phyloP scores from a whole-genome alignment of 208 protist species.

The Trypanosoma vivax region DNA sequence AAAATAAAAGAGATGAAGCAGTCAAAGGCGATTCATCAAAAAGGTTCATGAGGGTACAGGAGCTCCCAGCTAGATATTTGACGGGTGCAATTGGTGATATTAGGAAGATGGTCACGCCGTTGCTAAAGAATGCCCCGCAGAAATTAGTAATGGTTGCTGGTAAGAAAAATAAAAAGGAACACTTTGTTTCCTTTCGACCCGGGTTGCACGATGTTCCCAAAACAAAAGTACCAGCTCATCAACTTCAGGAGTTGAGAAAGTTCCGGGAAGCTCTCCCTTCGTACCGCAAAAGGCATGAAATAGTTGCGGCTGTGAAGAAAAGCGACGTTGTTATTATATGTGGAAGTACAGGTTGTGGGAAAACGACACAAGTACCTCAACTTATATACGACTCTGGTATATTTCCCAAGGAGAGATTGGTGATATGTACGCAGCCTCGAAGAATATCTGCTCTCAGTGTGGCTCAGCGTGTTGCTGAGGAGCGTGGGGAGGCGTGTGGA shows the following conservation, averaged over 20 bases:
- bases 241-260: constrained; percentile 30
- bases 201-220: constrained; percentile 28
- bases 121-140: constrained; percentile 48
- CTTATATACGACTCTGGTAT: constrained; percentile 62
- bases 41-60: constrained; percentile 74
- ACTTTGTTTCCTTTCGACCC: constrained; percentile 33
- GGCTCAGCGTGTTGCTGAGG: constrained; percentile 79
- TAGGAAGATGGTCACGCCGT: constrained; percentile 17
- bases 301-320: constrained; percentile 46
- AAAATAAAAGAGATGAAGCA: no score
- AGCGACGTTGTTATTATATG: constrained; percentile 84
- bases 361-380: constrained; percentile 95
- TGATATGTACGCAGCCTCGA: constrained; percentile 88
- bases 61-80: constrained; percentile 39
- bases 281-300: constrained; percentile 36
- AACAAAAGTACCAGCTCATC: constrained; percentile 2
- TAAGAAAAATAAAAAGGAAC: no score
- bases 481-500: constrained; percentile 78
- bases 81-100: constrained; percentile 24
- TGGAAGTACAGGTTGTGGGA: constrained; percentile 97
- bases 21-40: constrained; percentile 56
- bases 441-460: constrained; percentile 89
- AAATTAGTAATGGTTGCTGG: no score
- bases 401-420: constrained; percentile 39
- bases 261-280: constrained; percentile 60